Evolutionary conservation across 1,284 basidiomycete genomes (phyloP).

Genomic region (Coniophora puteana): DNA sequence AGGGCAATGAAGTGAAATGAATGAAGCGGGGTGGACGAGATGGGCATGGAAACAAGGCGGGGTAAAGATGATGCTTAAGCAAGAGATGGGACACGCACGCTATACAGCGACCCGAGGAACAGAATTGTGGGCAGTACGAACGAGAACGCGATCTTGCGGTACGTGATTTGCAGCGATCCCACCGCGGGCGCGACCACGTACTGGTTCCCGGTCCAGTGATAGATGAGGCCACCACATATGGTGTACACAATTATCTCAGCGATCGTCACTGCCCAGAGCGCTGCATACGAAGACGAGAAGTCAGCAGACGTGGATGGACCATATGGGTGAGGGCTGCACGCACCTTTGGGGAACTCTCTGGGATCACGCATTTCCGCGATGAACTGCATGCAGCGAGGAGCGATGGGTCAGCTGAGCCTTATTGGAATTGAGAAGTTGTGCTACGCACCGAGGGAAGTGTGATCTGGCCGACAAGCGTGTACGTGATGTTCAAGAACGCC

Average conservation of each 20-base stretch:
- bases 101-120: slow-evolving; percentile 44
- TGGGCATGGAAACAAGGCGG: no score
- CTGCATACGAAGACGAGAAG: slow-evolving; percentile 15
- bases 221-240: slow-evolving; percentile 58
- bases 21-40: slow-evolving; percentile 1
- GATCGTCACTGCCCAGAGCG: slow-evolving; percentile 42
- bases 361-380: slow-evolving; percentile 58
- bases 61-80: no score
- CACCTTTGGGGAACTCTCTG: slow-evolving; percentile 60
- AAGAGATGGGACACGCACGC: slow-evolving; percentile 21
- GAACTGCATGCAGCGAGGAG: slow-evolving; percentile 28
- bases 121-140: slow-evolving; percentile 51
- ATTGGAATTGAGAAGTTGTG: not conserved
- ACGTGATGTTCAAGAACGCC: slow-evolving; percentile 46
- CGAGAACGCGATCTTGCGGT: slow-evolving; percentile 44
- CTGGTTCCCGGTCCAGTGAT: slow-evolving; percentile 48
- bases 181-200: slow-evolving; percentile 51
- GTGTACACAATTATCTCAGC: slow-evolving; percentile 60
- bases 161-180: slow-evolving; percentile 36
- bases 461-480: slow-evolving; percentile 64
- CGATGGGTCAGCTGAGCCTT: not conserved
- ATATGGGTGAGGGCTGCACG: slow-evolving; percentile 18
- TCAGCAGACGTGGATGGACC: not conserved
- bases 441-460: slow-evolving; percentile 36
- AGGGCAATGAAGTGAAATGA: not conserved